Evolutionary conservation across 1,139 yeast species (phyloP).

Genomic region (Debaryomyces nepalensis): DNA sequence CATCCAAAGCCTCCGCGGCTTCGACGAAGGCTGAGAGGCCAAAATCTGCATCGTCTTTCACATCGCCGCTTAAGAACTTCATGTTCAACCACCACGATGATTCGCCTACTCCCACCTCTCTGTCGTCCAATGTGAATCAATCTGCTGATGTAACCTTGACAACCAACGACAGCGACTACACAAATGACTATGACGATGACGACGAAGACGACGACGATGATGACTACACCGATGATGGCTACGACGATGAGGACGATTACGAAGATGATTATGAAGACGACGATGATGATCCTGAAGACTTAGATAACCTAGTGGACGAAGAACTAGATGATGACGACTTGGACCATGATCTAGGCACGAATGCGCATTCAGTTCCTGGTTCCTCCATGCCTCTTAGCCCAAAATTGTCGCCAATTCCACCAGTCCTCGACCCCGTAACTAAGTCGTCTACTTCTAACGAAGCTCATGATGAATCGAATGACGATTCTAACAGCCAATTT

Average conservation of each 20-base stretch:
- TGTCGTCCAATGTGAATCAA: slow-evolving; percentile 6
- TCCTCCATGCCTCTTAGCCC: neutral
- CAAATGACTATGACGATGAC: slow-evolving; percentile 22
- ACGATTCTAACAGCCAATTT: slow-evolving; percentile 12
- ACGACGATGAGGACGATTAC: slow-evolving; percentile 35
- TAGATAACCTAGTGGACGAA: slow-evolving; percentile 28
- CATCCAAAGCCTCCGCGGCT: slow-evolving; percentile 10
- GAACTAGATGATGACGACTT: slow-evolving; percentile 18
- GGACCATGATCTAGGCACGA: slow-evolving; percentile 4
- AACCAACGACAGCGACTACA: slow-evolving; percentile 20
- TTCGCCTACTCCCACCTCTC: neutral
- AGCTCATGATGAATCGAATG: slow-evolving; percentile 4
- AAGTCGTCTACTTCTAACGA: neutral
- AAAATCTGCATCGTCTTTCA: slow-evolving; percentile 45
- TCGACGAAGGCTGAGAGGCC: slow-evolving; percentile 18
- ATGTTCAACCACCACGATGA: slow-evolving; percentile 28
- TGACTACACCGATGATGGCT: slow-evolving; percentile 31
- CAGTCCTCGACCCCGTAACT: neutral
- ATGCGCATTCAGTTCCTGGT: neutral
- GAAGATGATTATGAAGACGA: slow-evolving; percentile 33
- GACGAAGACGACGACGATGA: slow-evolving; percentile 25
- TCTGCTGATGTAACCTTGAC: slow-evolving; percentile 18
- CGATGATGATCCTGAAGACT: slow-evolving; percentile 31
- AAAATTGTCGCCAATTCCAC: slow-evolving; percentile 3
- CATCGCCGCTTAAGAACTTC: slow-evolving; percentile 49